Percentiles rank a stretch among this genome's conserved stretches.
Conservation (phyloP, 1,284 basidiomycete species). For the Pascua sp. region DNA sequence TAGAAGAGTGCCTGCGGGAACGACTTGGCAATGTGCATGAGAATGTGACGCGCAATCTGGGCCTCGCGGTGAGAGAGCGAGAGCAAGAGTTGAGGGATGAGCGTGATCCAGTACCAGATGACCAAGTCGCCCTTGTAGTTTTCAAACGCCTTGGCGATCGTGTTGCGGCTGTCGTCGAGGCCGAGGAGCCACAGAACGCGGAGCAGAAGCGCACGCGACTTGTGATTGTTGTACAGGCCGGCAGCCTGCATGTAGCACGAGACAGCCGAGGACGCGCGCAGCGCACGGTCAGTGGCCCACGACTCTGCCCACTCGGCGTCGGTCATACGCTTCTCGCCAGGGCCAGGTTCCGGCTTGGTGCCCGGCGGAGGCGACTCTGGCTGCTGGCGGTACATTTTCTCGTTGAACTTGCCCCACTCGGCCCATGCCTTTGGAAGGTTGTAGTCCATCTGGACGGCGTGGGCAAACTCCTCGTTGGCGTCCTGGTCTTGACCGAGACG, state of each 20-base stretch:
- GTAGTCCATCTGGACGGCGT: conserved; percentile 95
- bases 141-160: conserved; percentile 85
- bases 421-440: conserved; percentile 95
- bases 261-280: conserved; percentile 82
- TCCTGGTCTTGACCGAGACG: conserved; percentile 83
- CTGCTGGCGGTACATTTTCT: conserved; percentile 70
- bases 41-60: conserved; percentile 83
- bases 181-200: conserved; percentile 96
- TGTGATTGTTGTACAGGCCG: conserved; percentile 90
- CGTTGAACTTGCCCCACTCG: conserved; percentile 95
- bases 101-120: conserved; percentile 98
- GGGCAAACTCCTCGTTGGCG: conserved; percentile 86
- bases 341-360: conserved; percentile 40
- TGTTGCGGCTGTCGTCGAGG: conserved; percentile 71
- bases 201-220: conserved; percentile 85
- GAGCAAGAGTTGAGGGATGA: conserved; percentile 92
- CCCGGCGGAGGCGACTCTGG: conserved; percentile 35
- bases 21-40: conserved; percentile 85
- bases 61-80: conserved; percentile 89
- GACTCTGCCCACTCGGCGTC: conserved; percentile 53
- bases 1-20: conserved; percentile 98
- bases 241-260: conserved; percentile 98
- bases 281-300: conserved; percentile 53
- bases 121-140: conserved; percentile 95
- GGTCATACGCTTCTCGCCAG: conserved; percentile 64